Evolutionary conservation across 768 basidiomycete species (phyloP).

Genomic region (Hericium coralloides): DNA sequence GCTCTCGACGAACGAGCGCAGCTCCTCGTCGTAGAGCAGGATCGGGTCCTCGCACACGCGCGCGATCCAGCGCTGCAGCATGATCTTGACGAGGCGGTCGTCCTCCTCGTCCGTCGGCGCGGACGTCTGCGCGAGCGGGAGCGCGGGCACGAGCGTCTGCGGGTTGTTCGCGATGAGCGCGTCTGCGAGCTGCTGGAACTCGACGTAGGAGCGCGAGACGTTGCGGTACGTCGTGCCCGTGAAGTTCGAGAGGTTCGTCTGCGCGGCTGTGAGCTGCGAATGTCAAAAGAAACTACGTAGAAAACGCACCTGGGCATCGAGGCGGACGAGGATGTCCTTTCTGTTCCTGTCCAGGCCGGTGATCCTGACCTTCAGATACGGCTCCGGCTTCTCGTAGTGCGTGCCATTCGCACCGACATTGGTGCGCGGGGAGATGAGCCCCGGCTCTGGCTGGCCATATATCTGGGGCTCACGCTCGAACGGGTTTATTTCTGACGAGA

Average conservation of each 20-base stretch:
- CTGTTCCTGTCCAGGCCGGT: constrained; percentile 90
- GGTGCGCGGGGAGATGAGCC: constrained; percentile 69
- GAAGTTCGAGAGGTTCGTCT: constrained; percentile 95
- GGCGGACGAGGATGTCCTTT: constrained; percentile 86
- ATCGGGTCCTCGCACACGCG: constrained; percentile 90
- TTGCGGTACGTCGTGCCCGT: constrained; percentile 85
- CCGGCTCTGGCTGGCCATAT: constrained; percentile 79
- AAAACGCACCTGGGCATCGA: constrained; percentile 81
- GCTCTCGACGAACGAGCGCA: constrained; percentile 91
- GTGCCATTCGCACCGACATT: constrained; percentile 59
- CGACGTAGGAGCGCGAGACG: constrained; percentile 89
- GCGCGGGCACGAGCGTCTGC: constrained; percentile 91
- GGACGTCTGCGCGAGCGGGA: constrained; percentile 94
- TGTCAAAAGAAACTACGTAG: not conserved
- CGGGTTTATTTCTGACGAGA: constrained; percentile 28
- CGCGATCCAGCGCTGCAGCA: constrained; percentile 92
- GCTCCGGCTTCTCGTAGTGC: constrained; percentile 67
- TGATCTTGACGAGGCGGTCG: constrained; percentile 88
- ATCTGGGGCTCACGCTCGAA: constrained; percentile 75
- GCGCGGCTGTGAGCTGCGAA: not conserved
- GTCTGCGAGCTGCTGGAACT: constrained; percentile 93
- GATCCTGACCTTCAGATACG: constrained; percentile 84
- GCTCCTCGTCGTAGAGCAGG: constrained; percentile 81
- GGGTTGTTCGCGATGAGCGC: constrained; percentile 85
- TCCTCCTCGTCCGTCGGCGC: constrained; percentile 98